Evolutionary conservation across 208 protist species (phyloP), one percentile per base, ranked within the genome.

Genomic region (Trypanosoma platydactyli): DNA sequence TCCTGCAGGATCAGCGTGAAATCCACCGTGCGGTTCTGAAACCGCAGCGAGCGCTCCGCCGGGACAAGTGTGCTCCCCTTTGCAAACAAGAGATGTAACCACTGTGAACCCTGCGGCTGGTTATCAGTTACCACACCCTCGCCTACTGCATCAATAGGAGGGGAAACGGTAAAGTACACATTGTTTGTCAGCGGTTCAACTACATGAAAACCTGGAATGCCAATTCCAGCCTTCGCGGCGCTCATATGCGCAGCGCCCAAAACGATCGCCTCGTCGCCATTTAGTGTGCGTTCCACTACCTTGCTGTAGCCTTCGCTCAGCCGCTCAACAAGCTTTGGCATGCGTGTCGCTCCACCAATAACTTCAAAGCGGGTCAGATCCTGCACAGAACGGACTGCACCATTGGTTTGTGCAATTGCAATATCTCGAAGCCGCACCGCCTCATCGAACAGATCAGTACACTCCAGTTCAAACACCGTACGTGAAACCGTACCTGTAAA

Each of bases 231-330:
- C 30, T 58, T 30, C 29, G 62, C 45, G 13, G 81, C 83, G 15
- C 69, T 80, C 16, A 94, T 73, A 25, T 84, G 65, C 45, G 81
- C 72, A 9, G 89, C 76, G 11, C 91, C 91, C 40, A 91, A 30
- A 29, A 85, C 91, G 1, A 75, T 74, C 6, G 88, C 85, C 75
- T 97, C 91, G 59, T 97, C 89, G 25, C 83, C 79, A 68, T 97
- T 97, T 41, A 97, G 77, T 4, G 84, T 94, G 41, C 86, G 81
- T 22, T 90, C 83, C n/a, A 79, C 82, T 63, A 75, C 12, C 30
- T 35, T 30, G 13, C 71, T 71, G 35, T 48, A 51, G 12, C 71
- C 59, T 22, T 81, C 77, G 56, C 79, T 81, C 25, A 96, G 75
- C 13, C 64, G 72, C 20, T 81, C 68, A 33, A 91, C 65, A 53